Base-by-base conservation (phyloP, 2,329 filamentous ascomycete species). In the Hymenoscyphus scutula region DNA sequence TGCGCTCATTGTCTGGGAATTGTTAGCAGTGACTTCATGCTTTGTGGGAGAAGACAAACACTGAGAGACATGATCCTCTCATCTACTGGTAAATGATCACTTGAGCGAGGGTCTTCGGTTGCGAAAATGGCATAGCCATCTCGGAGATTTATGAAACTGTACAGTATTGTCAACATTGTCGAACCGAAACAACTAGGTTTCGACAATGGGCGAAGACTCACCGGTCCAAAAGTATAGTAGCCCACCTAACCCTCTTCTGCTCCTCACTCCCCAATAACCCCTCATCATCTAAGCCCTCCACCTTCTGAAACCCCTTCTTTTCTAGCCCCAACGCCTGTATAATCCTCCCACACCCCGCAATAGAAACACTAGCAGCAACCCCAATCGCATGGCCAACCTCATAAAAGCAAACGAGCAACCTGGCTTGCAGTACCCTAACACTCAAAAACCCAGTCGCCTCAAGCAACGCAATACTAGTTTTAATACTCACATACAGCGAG, bases 211-310 rank as follows among this genome's bases (percentile, higher is more conserved):
- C n/a, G n/a, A n/a, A 27, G 8, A 23, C 59, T 53, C 37, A 63
- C 62, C 61, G 34, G 38, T 65, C 64, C 5, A 63, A 53, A 30
- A 61, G 58, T 5, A 63, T 32, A 5, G 56, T 45, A 27, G 55
- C 61, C 64, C 61, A 65, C 53, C 64, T 61, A 17, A 56, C 41
- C n/a, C 64, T 58, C 53, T 61, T 63, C 41, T 65, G 56, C 53
- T 63, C 51, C 59, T 65, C 61, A 30, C 5, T 15, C 1, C 7
- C 30, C 25, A 53, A 38, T 6, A 45, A 45, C 8, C 8, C 8
- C 48, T 41, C 53, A 10, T 53, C 41, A 23, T 29, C 15, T 8
- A 23, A 19, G 17, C 32, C 19, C 2, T 10, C n/a, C 19, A 45
- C 7, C 53, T 53, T 51, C 7, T 58, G 56, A 29, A 53, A 58